Base-by-base conservation (phyloP, 345 rosid genomes). In the Sonneratia caseolaris region DNA sequence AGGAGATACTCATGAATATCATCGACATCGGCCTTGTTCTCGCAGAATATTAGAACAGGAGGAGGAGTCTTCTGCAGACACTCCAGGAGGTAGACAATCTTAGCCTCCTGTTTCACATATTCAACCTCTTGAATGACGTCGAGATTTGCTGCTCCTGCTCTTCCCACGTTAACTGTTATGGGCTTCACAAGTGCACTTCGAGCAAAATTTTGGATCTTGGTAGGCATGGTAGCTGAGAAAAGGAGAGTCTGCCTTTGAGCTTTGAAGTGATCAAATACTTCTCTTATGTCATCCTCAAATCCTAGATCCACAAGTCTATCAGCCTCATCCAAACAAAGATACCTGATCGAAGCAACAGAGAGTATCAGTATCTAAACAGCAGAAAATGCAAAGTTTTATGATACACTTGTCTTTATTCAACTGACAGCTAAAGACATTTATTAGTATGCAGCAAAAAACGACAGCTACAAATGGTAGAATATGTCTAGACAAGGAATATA, bases 121-220 rank as follows among this genome's bases (percentile, higher is more conserved):
- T 93, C 94, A 18, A 91, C 97, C 81, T 93, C 98, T 76, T 93
- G 98, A 79, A 93, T 89, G 66, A 93, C 98, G 80, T 93, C 97
- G 14, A 93, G 92, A 79, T 93, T 93, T 71, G 98, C 98, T 49
- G 98, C 98, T 73, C 98, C 96, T 13, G 96, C 97, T 84, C 96
- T 88, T 71, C 98, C 98, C 43, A 89, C 97, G 67, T 91, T 91
- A 36, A 91, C 97, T 1, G 82, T 87, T 71, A 93, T 88, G 8
- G 98, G 97, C 76, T 88, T 91, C 68, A 91, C 97, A 74, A 91
- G 75, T 56, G 98, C 96, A 78, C 94, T 93, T 73, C 90, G 84
- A 24, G 96, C 97, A 77, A 93, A 93, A 76, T 86, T 88, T 73
- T 93, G 97, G 72, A 93, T 93, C 74, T 93, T 91, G 64, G 96